Evolutionary conservation across 192 early-diverging fungal species (phyloP).

Genomic region (Coemansia sp.): DNA sequence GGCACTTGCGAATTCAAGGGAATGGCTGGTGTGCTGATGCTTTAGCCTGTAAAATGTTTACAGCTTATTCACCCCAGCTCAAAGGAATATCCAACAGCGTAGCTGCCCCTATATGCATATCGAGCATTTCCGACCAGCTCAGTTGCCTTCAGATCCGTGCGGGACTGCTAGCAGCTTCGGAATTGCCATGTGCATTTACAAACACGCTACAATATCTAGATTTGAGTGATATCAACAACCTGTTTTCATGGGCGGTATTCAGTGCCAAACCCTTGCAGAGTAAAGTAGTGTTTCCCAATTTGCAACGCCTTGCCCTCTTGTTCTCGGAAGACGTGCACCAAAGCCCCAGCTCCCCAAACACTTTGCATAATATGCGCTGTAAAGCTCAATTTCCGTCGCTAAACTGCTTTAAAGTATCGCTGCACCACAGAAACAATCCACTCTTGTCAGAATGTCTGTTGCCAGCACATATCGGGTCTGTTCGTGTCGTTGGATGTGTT

Average conservation of each 20-base stretch:
- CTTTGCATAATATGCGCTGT: neutral
- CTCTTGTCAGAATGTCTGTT: neutral
- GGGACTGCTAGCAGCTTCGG: neutral
- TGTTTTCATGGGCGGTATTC: constrained; percentile 1
- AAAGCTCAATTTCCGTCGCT: constrained; percentile 1
- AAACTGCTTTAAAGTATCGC: neutral
- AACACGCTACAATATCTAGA: neutral
- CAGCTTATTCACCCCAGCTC: neutral
- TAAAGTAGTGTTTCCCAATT: neutral
- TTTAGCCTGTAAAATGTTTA: neutral
- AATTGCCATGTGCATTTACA: neutral
- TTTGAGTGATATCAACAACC: neutral
- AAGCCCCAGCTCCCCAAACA: neutral
- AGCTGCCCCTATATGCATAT: neutral
- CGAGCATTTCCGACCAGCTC: neutral
- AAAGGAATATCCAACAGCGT: neutral
- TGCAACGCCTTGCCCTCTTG: neutral
- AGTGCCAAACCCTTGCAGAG: neutral
- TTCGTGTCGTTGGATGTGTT: neutral
- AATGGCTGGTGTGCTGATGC: neutral
- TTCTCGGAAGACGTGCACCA: neutral
- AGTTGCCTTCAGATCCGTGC: neutral
- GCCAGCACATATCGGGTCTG: neutral
- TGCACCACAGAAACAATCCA: neutral
- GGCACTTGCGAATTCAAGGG: too few relatives aligned